Evolutionary conservation across 2,329 filamentous ascomycete species (phyloP).

Genomic region (Aaosphaeria arxii): DNA sequence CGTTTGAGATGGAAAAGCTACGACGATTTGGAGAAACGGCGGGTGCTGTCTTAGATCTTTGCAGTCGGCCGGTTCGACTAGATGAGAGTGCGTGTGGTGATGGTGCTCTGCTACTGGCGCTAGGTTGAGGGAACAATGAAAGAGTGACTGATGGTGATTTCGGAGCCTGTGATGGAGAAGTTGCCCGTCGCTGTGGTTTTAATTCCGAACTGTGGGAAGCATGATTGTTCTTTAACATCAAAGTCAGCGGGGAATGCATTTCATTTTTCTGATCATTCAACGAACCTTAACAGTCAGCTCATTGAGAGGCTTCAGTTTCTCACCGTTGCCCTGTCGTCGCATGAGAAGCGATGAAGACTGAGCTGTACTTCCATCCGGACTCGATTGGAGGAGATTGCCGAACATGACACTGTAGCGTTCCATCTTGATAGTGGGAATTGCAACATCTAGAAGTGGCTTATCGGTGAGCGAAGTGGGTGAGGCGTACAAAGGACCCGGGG

Average conservation of each 20-base stretch:
- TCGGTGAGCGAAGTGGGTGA: conserved; percentile 6
- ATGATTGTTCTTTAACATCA: no score
- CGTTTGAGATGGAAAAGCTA: conserved; percentile 10
- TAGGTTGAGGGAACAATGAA: conserved; percentile 30
- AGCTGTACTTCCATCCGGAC: conserved; percentile 2
- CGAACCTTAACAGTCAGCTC: conserved; percentile 31
- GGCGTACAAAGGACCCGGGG: conserved; percentile 2
- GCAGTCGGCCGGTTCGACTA: conserved; percentile 17
- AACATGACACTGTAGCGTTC: conserved; percentile 97
- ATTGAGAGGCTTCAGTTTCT: conserved; percentile 32
- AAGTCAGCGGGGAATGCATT: no score
- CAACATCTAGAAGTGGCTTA: conserved; percentile 59
- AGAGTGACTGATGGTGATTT: conserved; percentile 26
- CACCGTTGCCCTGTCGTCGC: conserved; percentile 33
- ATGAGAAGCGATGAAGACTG: conserved; percentile 29
- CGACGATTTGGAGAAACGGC: conserved; percentile 25
- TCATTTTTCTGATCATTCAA: not conserved
- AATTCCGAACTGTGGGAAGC: conserved; percentile 8
- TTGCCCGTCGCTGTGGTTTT: conserved; percentile 29
- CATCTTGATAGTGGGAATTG: conserved; percentile 76
- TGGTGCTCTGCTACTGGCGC: conserved; percentile 15
- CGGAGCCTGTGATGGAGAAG: conserved; percentile 24
- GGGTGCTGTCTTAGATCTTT: conserved; percentile 28
- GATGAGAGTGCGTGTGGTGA: conserved; percentile 12
- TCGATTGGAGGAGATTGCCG: conserved; percentile 61